These are phyloP conservation scores for Haematococcus lacustris DNA, from an alignment of 139 green algal genomes.

Conservation along the genomic window DNA sequence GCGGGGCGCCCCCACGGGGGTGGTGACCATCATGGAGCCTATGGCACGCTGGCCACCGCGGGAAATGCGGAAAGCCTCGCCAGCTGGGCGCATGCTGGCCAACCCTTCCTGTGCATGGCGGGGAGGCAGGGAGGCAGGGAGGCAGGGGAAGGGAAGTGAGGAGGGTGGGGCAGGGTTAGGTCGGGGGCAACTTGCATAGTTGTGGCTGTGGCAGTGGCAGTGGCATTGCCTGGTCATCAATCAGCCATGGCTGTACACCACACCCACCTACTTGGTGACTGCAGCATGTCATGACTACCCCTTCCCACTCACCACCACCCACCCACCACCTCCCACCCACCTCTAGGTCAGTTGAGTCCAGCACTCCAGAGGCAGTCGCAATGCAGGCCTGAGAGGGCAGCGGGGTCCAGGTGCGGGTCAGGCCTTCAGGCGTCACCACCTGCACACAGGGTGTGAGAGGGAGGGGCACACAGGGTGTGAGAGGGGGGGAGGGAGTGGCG, in stretches of 20 bases:
- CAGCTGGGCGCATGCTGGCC: background rate
- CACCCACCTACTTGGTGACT: too few relatives aligned
- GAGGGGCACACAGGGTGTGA: too few relatives aligned
- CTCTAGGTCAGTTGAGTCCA: background rate
- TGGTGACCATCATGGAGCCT: conserved; percentile 56
- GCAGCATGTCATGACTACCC: too few relatives aligned
- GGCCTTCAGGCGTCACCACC: conserved; percentile 1
- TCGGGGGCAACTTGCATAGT: too few relatives aligned
- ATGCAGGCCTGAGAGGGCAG: background rate
- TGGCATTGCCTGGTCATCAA: too few relatives aligned
- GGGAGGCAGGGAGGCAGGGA: background rate
- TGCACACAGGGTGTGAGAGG: too few relatives aligned
- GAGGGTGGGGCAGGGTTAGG: too few relatives aligned
- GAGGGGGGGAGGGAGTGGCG: too few relatives aligned
- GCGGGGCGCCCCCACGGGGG: conserved; percentile 14
- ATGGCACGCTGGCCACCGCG: conserved; percentile 54
- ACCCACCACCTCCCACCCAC: background rate
- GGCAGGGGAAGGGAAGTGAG: too few relatives aligned
- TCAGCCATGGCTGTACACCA: too few relatives aligned
- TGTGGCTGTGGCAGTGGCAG: too few relatives aligned
- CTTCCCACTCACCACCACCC: background rate
- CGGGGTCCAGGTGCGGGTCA: background rate
- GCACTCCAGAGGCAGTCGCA: background rate
- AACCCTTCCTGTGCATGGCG: background rate
- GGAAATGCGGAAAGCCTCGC: conserved; percentile 27